Base-by-base conservation (phyloP, 1,284 basidiomycete genomes). In the Chondrostereum purpureum region DNA sequence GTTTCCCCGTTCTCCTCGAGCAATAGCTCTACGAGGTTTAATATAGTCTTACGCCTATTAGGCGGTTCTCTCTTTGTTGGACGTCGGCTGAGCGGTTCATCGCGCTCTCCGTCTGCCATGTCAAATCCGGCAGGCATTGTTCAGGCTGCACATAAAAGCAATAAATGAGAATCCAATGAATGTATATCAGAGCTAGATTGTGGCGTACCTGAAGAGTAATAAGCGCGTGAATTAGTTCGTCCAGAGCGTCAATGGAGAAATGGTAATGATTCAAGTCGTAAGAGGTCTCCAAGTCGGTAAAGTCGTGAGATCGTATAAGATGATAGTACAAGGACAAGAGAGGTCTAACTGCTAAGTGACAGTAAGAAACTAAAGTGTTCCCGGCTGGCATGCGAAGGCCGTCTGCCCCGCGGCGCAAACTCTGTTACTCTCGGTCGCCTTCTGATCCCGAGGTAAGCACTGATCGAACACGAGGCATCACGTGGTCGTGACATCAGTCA, bases 11-110 rank as follows among this genome's bases (percentile, higher is more conserved):
- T 74, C 44, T 72, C 69, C 55, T 72, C 71, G 50, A 88, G 54
- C 47, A 86, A 75, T 51, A 78, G 73, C 50, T 88, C 82, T 43
- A 88, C 70, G 50, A 86, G 60, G 51, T 70, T 81, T 34, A 83
- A 60, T 43, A 86, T 70, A 1, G 81, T 83, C 55, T 83, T 75
- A 55, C 74, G 78, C 35, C 82, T 57, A 45, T 18, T 41, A 34
- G n/a, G n/a, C 49, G 27, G 27, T n/a, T 31, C 27, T 31, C n/a
- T 31, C 27, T 8, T n/a, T 31, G 27, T n/a, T 8, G 8, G 27
- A 8, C 27, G 8, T 8, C n/a, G 27, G n/a, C 8, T 8, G 27
- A n/a, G 27, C 8, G 27, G 8, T 8, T n/a, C 27, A 31, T 31
- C 27, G 27, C 27, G 27, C n/a, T 31, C 8, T 31, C 8, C 27